phyloP scores from a whole-genome alignment of 768 basidiomycete genomes.

The Gymnopilus junonius region DNA sequence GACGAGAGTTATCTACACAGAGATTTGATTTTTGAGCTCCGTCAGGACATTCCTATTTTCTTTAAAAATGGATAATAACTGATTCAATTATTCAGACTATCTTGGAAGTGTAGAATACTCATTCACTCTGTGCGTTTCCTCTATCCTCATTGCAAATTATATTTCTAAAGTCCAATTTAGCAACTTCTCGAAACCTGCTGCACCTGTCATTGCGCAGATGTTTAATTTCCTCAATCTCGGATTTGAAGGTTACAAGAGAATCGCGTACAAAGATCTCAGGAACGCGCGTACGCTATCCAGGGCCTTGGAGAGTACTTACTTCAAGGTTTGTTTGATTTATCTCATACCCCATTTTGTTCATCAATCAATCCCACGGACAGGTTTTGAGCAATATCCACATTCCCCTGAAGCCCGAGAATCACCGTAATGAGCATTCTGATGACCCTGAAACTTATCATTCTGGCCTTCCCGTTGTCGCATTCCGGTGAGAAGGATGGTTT shows the following conservation, averaged over 20 bases:
- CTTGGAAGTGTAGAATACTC: constrained; percentile 64
- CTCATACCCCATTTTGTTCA: neutral
- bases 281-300: constrained; percentile 62
- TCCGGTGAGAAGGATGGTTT: constrained; percentile 39
- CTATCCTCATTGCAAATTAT: neutral
- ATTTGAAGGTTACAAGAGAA: constrained; percentile 54
- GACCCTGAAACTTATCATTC: constrained; percentile 51
- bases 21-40: constrained; percentile 68
- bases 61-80: neutral
- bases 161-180: constrained; percentile 20
- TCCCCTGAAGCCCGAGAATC: constrained; percentile 28
- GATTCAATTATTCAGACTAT: constrained; percentile 41
- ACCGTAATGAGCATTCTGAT: constrained; percentile 26
- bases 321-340: constrained; percentile 33
- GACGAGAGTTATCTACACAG: constrained; percentile 61
- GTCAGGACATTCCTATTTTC: constrained; percentile 34
- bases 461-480: constrained; percentile 67
- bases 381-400: constrained; percentile 55
- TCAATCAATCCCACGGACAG: constrained; percentile 19
- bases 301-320: constrained; percentile 60
- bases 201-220: constrained; percentile 61
- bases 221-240: constrained; percentile 66
- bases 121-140: constrained; percentile 48
- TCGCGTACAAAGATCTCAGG: constrained; percentile 49
- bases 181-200: constrained; percentile 63